Evolutionary conservation across 768 basidiomycete species (phyloP).

Genomic region (Hortiboletus flavorubellus): DNA sequence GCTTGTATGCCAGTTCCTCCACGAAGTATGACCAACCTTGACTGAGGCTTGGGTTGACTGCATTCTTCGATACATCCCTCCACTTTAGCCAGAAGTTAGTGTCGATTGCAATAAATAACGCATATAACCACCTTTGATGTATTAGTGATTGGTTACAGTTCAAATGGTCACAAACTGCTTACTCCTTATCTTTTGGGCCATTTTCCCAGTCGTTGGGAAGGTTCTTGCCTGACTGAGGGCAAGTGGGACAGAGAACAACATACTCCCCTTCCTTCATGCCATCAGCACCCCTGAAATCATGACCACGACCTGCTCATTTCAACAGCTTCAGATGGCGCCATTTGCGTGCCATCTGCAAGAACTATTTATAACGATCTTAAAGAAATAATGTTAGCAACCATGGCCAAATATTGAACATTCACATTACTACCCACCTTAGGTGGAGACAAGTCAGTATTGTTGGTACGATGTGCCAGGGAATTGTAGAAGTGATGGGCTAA

Average conservation of each 20-base stretch:
- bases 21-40: conserved; percentile 25
- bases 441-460: background rate
- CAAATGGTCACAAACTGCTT: too few relatives aligned
- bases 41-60: conserved; percentile 19
- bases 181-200: too few relatives aligned
- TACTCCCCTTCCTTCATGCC: background rate
- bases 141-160: background rate
- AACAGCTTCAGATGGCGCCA: conserved; percentile 1
- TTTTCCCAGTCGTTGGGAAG: background rate
- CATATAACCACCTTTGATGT: conserved; percentile 15
- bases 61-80: conserved; percentile 9
- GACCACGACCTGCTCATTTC: background rate
- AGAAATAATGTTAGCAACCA: background rate
- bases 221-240: background rate
- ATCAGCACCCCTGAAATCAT: background rate
- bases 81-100: conserved; percentile 30
- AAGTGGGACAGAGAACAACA: background rate
- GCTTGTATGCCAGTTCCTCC: conserved; percentile 18
- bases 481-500: background rate
- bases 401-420: too few relatives aligned
- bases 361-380: background rate
- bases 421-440: background rate
- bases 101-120: conserved; percentile 26
- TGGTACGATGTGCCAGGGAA: background rate
- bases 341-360: background rate